These are phyloP conservation scores for Zangia roseola DNA, from an alignment of 768 basidiomycete species.

Conservation along the genomic window DNA sequence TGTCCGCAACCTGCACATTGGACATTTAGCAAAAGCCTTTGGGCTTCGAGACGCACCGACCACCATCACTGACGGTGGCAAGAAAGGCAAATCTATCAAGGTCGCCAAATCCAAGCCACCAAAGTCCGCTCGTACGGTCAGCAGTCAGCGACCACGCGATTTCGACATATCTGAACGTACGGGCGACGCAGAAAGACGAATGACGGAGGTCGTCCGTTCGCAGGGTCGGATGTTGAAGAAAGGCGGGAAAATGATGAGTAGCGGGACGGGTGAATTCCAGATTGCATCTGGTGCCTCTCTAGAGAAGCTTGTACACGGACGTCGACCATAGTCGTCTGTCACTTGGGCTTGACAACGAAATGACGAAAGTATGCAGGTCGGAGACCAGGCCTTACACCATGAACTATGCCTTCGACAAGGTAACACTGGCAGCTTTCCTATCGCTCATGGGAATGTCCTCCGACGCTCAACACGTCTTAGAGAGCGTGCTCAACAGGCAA, in stretches of 20 bases:
- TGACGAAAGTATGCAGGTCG: neutral
- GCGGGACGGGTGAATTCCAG: constrained; percentile 75
- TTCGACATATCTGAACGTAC: constrained; percentile 38
- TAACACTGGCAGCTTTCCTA: no score
- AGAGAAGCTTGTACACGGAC: constrained; percentile 51
- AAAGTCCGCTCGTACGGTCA: constrained; percentile 11
- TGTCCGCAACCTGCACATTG: constrained; percentile 89
- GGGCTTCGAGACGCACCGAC: constrained; percentile 83
- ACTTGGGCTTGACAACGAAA: neutral
- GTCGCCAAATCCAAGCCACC: neutral
- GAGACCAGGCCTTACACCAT: no score
- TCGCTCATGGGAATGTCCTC: no score
- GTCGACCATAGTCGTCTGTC: constrained; percentile 5
- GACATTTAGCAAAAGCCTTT: constrained; percentile 92
- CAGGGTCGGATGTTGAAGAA: constrained; percentile 82
- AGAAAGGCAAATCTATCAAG: constrained; percentile 11
- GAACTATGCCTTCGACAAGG: no score
- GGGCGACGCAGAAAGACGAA: constrained; percentile 70
- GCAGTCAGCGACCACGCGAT: constrained; percentile 25
- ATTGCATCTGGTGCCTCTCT: constrained; percentile 62
- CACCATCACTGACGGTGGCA: constrained; percentile 28
- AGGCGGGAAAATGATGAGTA: constrained; percentile 70
- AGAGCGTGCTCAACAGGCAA: no score
- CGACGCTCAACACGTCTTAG: no score
- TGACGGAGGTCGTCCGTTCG: constrained; percentile 81